phyloP scores from a whole-genome alignment of 208 protist genomes.

The Leishmania martiniquensis region DNA sequence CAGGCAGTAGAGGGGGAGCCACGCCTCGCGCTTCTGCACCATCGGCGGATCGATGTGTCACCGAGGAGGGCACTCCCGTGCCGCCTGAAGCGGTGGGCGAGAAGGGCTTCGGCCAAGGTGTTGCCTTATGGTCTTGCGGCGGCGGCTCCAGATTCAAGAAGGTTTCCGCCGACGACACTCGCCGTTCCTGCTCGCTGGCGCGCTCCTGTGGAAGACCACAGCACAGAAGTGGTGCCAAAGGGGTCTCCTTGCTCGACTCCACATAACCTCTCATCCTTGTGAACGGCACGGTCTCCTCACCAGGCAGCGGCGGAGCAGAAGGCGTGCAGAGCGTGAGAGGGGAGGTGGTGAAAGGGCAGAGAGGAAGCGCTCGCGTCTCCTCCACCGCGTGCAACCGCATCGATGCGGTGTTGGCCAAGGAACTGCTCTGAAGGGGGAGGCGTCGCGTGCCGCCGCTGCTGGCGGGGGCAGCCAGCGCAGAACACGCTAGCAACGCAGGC shows the following conservation, averaged over 20 bases:
- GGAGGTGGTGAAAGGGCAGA: background rate
- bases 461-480: background rate
- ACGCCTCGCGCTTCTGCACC: background rate
- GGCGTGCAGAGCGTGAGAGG: background rate
- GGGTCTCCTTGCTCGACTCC: background rate
- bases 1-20: background rate
- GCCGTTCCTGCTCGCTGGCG: conserved; percentile 2
- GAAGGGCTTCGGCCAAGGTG: background rate
- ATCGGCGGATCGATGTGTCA: background rate
- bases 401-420: background rate
- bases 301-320: background rate
- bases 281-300: background rate
- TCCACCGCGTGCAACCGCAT: background rate
- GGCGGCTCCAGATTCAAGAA: background rate
- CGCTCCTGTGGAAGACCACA: background rate
- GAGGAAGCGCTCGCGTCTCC: background rate
- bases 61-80: background rate
- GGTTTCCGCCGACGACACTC: conserved; percentile 4
- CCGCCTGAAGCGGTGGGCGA: background rate
- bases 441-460: background rate
- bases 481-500: background rate
- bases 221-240: conserved; percentile 1
- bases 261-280: background rate
- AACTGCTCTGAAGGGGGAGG: background rate
- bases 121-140: background rate